These are phyloP conservation scores for Populus simonii DNA, from an alignment of 345 rosid genomes.

Conservation along the genomic window DNA sequence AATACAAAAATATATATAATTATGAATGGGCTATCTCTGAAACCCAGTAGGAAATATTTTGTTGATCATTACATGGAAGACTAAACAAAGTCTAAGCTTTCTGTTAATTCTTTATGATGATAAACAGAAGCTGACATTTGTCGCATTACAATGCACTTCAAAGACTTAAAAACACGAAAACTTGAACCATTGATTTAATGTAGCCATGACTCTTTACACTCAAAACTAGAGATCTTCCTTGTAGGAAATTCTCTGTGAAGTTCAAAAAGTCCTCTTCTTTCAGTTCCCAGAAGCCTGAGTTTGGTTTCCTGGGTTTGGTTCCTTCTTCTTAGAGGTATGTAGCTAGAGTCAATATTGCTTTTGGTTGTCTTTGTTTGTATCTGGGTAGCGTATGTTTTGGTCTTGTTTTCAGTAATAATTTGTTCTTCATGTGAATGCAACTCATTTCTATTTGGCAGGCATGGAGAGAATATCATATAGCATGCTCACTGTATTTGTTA, in stretches of 20 bases:
- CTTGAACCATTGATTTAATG: constrained; percentile 12
- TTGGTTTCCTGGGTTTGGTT: constrained; percentile 19
- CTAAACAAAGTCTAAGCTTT: constrained; percentile 11
- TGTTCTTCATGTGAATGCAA: constrained; percentile 13
- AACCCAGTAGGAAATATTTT: constrained; percentile 16
- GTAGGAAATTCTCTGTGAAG: constrained; percentile 18
- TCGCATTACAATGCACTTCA: constrained; percentile 17
- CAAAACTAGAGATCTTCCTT: constrained; percentile 21
- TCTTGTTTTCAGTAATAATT: background rate
- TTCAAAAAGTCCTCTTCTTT: constrained; percentile 16
- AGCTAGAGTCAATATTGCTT: background rate
- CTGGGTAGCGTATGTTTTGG: constrained; percentile 16
- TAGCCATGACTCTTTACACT: constrained; percentile 6
- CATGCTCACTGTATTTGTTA: constrained; percentile 13
- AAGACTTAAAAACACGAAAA: constrained; percentile 1
- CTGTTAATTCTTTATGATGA: constrained; percentile 16
- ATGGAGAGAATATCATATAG: constrained; percentile 38
- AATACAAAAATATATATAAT: background rate
- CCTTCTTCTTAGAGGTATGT: constrained; percentile 29
- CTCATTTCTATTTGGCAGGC: constrained; percentile 7
- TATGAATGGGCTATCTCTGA: background rate
- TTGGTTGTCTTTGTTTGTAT: too few species aligned
- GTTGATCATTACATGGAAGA: constrained; percentile 26
- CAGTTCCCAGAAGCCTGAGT: background rate
- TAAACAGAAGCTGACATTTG: constrained; percentile 14